phyloP scores from a whole-genome alignment of 1,139 yeast species.

The Starmera stellimalicola region DNA sequence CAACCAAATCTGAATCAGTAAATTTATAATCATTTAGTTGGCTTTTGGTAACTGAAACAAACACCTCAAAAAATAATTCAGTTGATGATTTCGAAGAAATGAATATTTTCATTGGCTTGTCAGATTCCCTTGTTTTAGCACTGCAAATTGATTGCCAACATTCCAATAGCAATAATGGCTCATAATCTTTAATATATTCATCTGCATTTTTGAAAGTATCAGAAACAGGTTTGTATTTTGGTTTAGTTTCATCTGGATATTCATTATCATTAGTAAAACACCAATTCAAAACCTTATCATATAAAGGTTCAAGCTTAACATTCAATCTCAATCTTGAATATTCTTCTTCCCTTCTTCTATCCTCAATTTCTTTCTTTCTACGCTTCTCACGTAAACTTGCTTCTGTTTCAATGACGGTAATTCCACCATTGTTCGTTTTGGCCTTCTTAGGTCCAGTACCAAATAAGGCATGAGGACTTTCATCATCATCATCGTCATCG shows the following conservation, averaged over 20 bases:
- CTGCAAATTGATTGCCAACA: constrained; percentile 89
- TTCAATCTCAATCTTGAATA: constrained; percentile 72
- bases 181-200: constrained; percentile 60
- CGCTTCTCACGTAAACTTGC: constrained; percentile 16
- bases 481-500: constrained; percentile 22
- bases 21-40: constrained; percentile 43
- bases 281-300: constrained; percentile 68
- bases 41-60: constrained; percentile 57
- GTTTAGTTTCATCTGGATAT: constrained; percentile 44
- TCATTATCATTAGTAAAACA: constrained; percentile 49
- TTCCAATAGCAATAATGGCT: constrained; percentile 77
- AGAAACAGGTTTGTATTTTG: constrained; percentile 26
- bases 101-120: constrained; percentile 55
- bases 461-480: constrained; percentile 22
- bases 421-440: constrained; percentile 12
- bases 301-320: constrained; percentile 70
- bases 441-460: constrained; percentile 2
- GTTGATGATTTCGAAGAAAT: constrained; percentile 77
- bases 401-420: constrained; percentile 24
- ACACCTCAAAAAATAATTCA: constrained; percentile 83
- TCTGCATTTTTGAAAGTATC: constrained; percentile 43
- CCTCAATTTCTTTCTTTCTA: constrained; percentile 11
- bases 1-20: constrained; percentile 72
- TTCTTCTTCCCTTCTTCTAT: constrained; percentile 52
- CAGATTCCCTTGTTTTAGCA: constrained; percentile 55